phyloP scores from a whole-genome alignment of 306 rosid species.

The peach (Prunus persica) region DNA sequence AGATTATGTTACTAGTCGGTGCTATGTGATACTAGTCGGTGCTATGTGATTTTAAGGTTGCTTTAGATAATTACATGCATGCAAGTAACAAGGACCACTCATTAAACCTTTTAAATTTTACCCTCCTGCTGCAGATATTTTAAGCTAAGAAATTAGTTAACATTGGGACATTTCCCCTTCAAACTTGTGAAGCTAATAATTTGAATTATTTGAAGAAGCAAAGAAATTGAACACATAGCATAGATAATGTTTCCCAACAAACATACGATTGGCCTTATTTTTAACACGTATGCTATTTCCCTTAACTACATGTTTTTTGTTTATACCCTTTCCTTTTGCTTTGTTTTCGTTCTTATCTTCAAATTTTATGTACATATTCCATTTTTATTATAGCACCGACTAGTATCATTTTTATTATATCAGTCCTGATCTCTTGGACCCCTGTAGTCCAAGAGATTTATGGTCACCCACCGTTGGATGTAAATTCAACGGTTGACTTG shows the following conservation, averaged over 20 bases:
- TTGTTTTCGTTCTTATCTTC: neutral
- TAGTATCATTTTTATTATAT: too few relatives aligned
- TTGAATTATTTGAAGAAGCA: constrained; percentile 4
- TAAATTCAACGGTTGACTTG: too few relatives aligned
- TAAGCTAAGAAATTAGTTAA: too few relatives aligned
- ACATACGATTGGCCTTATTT: neutral
- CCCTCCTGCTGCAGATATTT: too few relatives aligned
- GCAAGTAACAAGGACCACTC: constrained; percentile 12
- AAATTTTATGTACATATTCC: neutral
- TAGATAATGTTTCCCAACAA: neutral
- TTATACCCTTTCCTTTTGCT: too few relatives aligned
- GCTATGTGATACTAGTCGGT: too few relatives aligned
- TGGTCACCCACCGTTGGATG: too few relatives aligned
- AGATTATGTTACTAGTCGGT: too few relatives aligned
- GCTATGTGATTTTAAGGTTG: neutral
- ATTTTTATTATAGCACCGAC: too few relatives aligned
- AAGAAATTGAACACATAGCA: neutral
- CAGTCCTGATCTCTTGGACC: too few relatives aligned
- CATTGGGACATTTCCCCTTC: neutral
- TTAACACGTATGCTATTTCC: neutral
- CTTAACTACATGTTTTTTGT: neutral
- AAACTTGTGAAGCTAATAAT: neutral
- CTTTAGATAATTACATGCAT: neutral
- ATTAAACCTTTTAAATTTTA: neutral
- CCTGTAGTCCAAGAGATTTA: too few relatives aligned